A percentile compares a stretch with the other conserved stretches of the same genome.
Evolutionary conservation across 495 filamentous ascomycete genomes (phyloP).

Genomic region (Aspergillus baeticus): DNA sequence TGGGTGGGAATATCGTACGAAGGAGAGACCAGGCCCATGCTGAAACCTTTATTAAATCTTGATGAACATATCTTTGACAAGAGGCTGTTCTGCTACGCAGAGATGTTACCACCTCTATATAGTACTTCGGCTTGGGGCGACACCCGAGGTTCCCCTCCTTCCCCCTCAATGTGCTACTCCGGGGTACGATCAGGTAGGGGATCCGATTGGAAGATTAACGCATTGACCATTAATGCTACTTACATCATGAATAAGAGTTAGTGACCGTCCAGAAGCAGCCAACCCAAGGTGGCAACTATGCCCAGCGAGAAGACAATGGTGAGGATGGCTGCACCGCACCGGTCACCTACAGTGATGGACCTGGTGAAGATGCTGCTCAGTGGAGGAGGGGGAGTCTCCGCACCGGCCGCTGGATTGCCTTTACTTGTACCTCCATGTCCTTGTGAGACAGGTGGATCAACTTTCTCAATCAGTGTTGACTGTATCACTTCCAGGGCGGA

Average conservation of each 20-base stretch:
- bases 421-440: slow-evolving; percentile 71
- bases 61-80: neutral
- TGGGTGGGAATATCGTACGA: slow-evolving; percentile 44
- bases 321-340: slow-evolving; percentile 34
- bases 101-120: neutral
- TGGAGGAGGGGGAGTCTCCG: slow-evolving; percentile 9
- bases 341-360: slow-evolving; percentile 28
- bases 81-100: neutral
- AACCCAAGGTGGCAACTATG: slow-evolving; percentile 30
- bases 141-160: slow-evolving; percentile 9
- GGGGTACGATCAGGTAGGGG: neutral
- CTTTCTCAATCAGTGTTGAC: slow-evolving; percentile 52
- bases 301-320: slow-evolving; percentile 30
- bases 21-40: slow-evolving; percentile 2
- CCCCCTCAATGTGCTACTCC: neutral
- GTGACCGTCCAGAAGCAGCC: slow-evolving; percentile 37
- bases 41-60: neutral
- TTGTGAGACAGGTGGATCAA: slow-evolving; percentile 57
- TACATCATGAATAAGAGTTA: neutral
- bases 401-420: slow-evolving; percentile 68
- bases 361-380: slow-evolving; percentile 17
- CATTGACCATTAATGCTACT: neutral
- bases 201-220: slow-evolving; percentile 4
- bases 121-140: neutral
- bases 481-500: slow-evolving; percentile 67